These are phyloP conservation scores for Mallotus japonicus DNA, from an alignment of 441 rosid genomes.

Conservation along the genomic window DNA sequence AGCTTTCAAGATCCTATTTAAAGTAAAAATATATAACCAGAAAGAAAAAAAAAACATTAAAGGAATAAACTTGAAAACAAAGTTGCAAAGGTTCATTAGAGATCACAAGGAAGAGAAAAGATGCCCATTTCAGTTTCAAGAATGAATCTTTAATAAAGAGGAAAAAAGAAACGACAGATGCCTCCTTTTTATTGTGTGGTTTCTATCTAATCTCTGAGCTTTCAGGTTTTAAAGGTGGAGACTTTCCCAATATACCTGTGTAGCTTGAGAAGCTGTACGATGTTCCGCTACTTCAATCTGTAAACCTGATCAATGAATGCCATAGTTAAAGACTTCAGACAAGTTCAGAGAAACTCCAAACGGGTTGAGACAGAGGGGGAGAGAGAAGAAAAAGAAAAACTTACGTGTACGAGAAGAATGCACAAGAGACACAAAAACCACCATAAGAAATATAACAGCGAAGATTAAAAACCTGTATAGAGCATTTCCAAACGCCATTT, in stretches of 20 bases:
- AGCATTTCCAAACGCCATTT: slow-evolving; percentile 25
- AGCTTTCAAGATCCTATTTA: slow-evolving; percentile 17
- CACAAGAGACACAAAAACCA: slow-evolving; percentile 20
- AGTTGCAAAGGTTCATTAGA: neutral
- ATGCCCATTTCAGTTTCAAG: neutral
- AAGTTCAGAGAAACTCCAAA: slow-evolving; percentile 10
- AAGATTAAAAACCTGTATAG: slow-evolving; percentile 20
- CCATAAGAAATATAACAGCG: slow-evolving; percentile 20
- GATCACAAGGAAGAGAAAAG: neutral
- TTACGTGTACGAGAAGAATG: slow-evolving; percentile 29
- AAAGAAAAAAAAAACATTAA: neutral
- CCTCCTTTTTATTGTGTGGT: neutral
- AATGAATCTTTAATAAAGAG: neutral
- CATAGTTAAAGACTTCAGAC: neutral
- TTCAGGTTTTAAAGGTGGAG: neutral
- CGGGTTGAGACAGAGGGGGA: neutral
- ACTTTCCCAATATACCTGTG: slow-evolving; percentile 25
- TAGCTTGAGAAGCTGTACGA: neutral
- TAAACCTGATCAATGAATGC: slow-evolving; percentile 21
- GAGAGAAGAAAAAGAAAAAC: neutral
- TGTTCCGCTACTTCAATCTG: slow-evolving; percentile 18
- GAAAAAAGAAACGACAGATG: neutral
- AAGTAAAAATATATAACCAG: neutral
- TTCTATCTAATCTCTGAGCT: neutral
- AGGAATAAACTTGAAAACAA: slow-evolving; percentile 6